Evolutionary conservation across 2,329 filamentous ascomycete genomes (phyloP).

Genomic region (Pestalotiopsis fici): DNA sequence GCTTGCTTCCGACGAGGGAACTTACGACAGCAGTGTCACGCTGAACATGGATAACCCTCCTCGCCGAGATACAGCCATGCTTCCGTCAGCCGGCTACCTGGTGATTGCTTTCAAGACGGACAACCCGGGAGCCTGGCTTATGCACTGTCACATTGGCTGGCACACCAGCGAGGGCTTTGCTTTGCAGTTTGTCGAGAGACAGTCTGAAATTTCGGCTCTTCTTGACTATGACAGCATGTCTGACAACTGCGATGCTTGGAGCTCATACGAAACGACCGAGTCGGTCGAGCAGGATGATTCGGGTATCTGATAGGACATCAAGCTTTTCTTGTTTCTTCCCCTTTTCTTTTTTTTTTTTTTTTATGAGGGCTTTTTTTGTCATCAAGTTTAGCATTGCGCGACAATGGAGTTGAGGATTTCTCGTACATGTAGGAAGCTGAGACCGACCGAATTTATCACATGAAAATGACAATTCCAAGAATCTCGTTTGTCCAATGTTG

Average conservation of each 20-base stretch:
- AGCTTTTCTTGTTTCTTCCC: not conserved
- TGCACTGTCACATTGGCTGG: constrained; percentile 12
- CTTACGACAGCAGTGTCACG: constrained; percentile 25
- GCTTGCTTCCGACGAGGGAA: constrained; percentile 30
- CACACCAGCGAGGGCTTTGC: constrained; percentile 8
- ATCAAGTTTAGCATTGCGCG: not conserved
- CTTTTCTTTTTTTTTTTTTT: not conserved
- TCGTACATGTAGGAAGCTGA: not conserved
- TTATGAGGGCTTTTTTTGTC: not conserved
- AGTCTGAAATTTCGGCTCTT: constrained; percentile 3
- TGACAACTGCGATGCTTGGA: constrained; percentile 4
- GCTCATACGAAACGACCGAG: not conserved
- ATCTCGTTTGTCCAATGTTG: too few relatives aligned
- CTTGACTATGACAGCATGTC: constrained; percentile 3
- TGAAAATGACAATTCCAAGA: not conserved
- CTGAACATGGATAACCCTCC: constrained; percentile 45
- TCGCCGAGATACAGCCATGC: constrained; percentile 48
- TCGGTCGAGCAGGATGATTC: constrained; percentile 5
- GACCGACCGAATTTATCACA: not conserved
- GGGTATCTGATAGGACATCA: not conserved
- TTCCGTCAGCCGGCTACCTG: constrained; percentile 47
- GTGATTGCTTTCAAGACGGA: constrained; percentile 51
- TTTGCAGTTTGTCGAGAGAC: constrained; percentile 5
- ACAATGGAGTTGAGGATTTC: not conserved
- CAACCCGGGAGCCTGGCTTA: constrained; percentile 44